Base-by-base conservation (phyloP, 1,284 basidiomycete species). In the Malassezia restricta region DNA sequence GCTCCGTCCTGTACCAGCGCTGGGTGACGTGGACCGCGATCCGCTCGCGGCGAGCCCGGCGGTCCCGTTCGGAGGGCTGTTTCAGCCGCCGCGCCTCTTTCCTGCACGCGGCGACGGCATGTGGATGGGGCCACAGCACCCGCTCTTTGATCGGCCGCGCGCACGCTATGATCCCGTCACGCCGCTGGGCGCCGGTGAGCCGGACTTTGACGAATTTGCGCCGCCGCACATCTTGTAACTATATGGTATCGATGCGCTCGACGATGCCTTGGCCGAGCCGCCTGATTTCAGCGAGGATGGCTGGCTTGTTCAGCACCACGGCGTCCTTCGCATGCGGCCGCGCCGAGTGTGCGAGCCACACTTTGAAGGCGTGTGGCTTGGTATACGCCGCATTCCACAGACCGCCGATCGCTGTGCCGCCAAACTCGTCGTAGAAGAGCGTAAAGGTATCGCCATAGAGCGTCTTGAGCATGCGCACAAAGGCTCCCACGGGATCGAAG, bases 381-480 rank as follows among this genome's bases (percentile, higher is more conserved):
- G 66, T 61, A 27, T 79, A 78, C 8, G 68, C 47, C 0, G 86
- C 85, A 65, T 94, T 87, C 86, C 89, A 96, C 1, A 95, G 81
- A 0, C 80, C 83, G 6, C 87, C 91, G 48, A 92, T 83, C 7
- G 78, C 76, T 20, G 49, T 53, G 0, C 92, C 90, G 12, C 94
- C 94, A 33, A 83, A 78, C 0, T 78, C 76, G 65, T 98, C 92
- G 66, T 83, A 82, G 78, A 96, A 98, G 45, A 94, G 78, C 48
- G 86, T 79, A 61, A 87, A 79, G 0, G 83, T 83, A 62, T 89
- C 84, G 6, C 80, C 77, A 74, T 87, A 94, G 5, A 82, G 74
- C n/a, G 79, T 76, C 83, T 89, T 62, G 7, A 68, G 54, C 43
- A 70, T 85, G 30, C 77, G 66, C 57, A 84, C 81, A 37, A 89